Base-by-base conservation (phyloP, 305 asterid genomes). In the Caryopteris hybrid region DNA sequence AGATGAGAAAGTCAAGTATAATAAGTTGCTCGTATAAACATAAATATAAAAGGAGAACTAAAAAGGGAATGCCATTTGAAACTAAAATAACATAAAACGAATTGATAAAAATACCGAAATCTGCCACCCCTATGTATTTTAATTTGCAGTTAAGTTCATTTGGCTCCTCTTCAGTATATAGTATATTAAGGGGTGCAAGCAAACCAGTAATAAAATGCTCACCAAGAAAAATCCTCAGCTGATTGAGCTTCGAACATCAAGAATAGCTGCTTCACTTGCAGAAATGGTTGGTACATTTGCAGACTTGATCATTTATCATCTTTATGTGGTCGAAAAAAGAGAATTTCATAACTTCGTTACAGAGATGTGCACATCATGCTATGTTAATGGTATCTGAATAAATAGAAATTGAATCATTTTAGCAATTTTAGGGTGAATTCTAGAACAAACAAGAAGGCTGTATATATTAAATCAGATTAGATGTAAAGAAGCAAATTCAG, bases 211-310 rank as follows among this genome's bases (percentile, higher is more conserved):
- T 33, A 34, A 20, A 70, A 61, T 60, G 61, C 88, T 87, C 74
- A 92, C 98, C 96, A 92, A 76, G 96, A 94, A 53, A 42, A 58
- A 84, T 92, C 98, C 79, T 83, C 89, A 6, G 92, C 85, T 39
- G 96, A 92, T 77, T 68, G 79, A 79, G 95, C 98, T 85, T 92
- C 98, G 64, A 83, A 89, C 48, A 74, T 61, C 87, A 92, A 82
- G 66, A 3, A 46, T 76, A 64, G 81, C 90, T 70, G 89, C 88
- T 81, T 81, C 86, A 47, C 76, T 83, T 16, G 85, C 84, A 50
- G 86, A 71, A 61, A 76, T 77, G 13, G 82, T 78, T 53, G 80
- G 72, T 42, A 56, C 78, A 61, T 45, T 72, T 64, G 25, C 51
- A 68, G 38, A 61, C 48, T 18, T 31, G 23, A 43, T 72, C 29